These are phyloP conservation scores for Sporothrix variecibatus DNA, from an alignment of 2,329 filamentous ascomycete genomes.

Conservation along the genomic window DNA sequence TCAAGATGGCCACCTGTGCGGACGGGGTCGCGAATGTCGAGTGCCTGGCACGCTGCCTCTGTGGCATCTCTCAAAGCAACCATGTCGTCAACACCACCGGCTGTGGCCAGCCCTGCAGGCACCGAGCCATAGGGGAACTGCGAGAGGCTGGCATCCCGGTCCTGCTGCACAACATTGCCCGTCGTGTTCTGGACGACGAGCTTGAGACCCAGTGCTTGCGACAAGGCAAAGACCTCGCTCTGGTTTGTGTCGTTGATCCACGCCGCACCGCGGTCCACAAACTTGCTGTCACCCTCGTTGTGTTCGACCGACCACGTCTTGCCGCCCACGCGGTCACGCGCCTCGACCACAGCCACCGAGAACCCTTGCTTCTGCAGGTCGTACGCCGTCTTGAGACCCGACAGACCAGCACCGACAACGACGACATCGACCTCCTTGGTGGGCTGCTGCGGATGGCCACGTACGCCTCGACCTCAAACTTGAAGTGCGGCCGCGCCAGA, in stretches of 20 bases:
- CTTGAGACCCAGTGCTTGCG: slow-evolving; percentile 17
- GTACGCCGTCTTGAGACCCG: slow-evolving; percentile 25
- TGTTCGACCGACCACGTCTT: slow-evolving; percentile 45
- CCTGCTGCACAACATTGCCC: slow-evolving; percentile 27
- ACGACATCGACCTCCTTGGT: slow-evolving; percentile 25
- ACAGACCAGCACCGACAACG: slow-evolving; percentile 27
- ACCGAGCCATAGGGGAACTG: slow-evolving; percentile 24
- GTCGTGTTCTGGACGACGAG: slow-evolving; percentile 25
- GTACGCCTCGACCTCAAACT: slow-evolving; percentile 28
- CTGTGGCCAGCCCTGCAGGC: slow-evolving; percentile 1
- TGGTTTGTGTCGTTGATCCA: slow-evolving; percentile 31
- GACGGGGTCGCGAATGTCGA: slow-evolving; percentile 27
- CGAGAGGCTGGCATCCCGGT: slow-evolving; percentile 20
- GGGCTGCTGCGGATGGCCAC: slow-evolving; percentile 23
- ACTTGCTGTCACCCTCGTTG: slow-evolving; percentile 13
- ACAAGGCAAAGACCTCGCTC: slow-evolving; percentile 15
- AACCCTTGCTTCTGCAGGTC: slow-evolving; percentile 22
- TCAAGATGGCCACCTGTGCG: slow-evolving; percentile 20
- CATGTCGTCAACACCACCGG: slow-evolving; percentile 3
- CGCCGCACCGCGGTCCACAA: slow-evolving; percentile 26
- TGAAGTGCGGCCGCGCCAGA: slow-evolving; percentile 24
- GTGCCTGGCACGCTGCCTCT: slow-evolving; percentile 25
- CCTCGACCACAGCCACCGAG: slow-evolving; percentile 50
- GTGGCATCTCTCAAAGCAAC: slow-evolving; percentile 8
- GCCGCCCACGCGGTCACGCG: slow-evolving; percentile 52